Evolutionary conservation across 305 asterid species (phyloP), one percentile per base, ranked within the genome.

Genomic region (Salvia sclarea): DNA sequence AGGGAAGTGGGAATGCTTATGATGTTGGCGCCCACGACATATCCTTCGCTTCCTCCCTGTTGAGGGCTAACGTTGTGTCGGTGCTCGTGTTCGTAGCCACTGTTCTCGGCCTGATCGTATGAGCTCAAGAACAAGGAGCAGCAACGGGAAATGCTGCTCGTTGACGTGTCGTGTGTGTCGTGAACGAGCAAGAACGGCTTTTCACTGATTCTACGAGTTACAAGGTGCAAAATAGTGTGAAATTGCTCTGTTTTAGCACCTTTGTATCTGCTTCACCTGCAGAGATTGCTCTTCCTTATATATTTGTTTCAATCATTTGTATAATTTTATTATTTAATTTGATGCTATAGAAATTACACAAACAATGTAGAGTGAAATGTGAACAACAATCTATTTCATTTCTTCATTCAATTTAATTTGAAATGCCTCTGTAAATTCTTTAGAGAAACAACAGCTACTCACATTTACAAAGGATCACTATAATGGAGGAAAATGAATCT

Each of bases 21-120:
- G 66, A 78, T 0, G 90, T 91, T 5, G 72, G 56, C 6, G 75
- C 84, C 57, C 87, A 81, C 14, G 69, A 83, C 59, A 70, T 91
- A 50, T 76, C 85, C 5, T 71, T 71, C 16, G 77, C 43, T 44
- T 41, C 66, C 53, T 40, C 14, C 8, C 50, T 9, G 6, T 72
- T 18, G 61, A 33, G 69, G 52, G 70, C 68, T 17, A 74, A 22
- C 14, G 4, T 50, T 30, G 35, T 78, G 52, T 53, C 75, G 8
- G 55, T 77, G 37, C 17, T 83, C 45, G 24, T 82, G 47, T 62
- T 80, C n/a, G 14, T 84, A 11, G 80, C 76, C 24, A 17, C 69
- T 35, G 28, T 75, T 40, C 63, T 80, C 53, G 38, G 45, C 67
- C 71, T 80, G 47, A 47, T 75, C 6, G 64, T 37, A 25, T 78